Evolutionary conservation across 768 basidiomycete genomes (phyloP), one percentile per base, ranked within the genome.

Genomic region (Auricularia sp.): DNA sequence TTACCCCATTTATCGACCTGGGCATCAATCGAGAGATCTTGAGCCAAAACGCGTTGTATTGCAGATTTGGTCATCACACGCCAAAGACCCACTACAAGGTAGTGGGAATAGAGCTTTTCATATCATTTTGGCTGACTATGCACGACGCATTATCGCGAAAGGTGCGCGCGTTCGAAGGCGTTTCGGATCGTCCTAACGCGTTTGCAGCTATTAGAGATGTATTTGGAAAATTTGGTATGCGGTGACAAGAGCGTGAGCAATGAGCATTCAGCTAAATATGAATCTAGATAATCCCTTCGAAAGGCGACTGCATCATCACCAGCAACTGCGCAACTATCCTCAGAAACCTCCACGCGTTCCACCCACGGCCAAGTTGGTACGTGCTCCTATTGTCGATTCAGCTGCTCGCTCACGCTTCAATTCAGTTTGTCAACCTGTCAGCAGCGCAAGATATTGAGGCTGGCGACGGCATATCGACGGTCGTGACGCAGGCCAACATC

Each of bases 251-350:
- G n/a, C n/a, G 6, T 5, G n/a, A n/a, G n/a, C n/a, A n/a, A n/a
- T 21, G 47, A 39, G 37, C 37, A 39, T 39, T 16, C 6, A 63
- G 54, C 67, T 63, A 36, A 62, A 36, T 10, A 24, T 62, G 16
- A 65, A 33, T 45, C 42, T 67, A 97, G 96, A 98, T 98, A 73
- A 93, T 94, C 85, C 96, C 94, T 5, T 78, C 92, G 7, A 93
- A 94, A 75, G 95, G 95, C 67, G 96, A 99, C 75, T 93, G 96
- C 18, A 90, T 98, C 70, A 92, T 99, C 70, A 98, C 97, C 8
- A 99, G 98, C 75, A 97, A 99, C 77, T 97, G 97, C 21, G 97
- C 97, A 6, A 99, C 97, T 11, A 99, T 99, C 69, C 79, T 99
- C 64, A 92, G 93, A 74, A 94, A 87, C 69, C 91, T 98, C 70